Evolutionary conservation across 805 yeast species (phyloP).

Genomic region (Candida mattraensis): DNA sequence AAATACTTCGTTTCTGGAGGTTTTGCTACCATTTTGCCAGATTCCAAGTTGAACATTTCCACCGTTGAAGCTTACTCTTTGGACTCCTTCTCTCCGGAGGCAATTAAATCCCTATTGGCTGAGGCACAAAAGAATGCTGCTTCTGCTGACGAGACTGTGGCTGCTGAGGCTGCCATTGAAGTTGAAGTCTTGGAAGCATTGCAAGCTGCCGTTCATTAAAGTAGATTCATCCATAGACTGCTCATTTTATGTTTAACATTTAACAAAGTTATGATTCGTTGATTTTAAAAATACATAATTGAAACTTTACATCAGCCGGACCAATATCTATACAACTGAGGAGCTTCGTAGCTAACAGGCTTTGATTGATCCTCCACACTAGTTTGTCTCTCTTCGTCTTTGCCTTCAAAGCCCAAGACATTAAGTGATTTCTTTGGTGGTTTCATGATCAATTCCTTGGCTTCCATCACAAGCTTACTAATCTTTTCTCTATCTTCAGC

Average conservation of each 20-base stretch:
- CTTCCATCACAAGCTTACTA: conserved; percentile 28
- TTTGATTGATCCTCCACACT: conserved; percentile 41
- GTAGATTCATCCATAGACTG: no score
- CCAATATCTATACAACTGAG: conserved; percentile 67
- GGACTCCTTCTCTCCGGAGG: conserved; percentile 78
- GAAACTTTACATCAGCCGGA: conserved; percentile 42
- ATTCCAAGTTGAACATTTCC: conserved; percentile 83
- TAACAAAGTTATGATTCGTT: conserved; percentile 10
- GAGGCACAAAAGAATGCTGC: conserved; percentile 92
- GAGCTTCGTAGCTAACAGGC: conserved; percentile 61
- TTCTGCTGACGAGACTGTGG: conserved; percentile 82
- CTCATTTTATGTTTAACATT: no score
- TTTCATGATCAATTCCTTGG: conserved; percentile 28
- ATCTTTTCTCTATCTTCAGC: conserved; percentile 18
- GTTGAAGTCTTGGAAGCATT: conserved; percentile 95
- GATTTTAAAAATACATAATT: conserved; percentile 16
- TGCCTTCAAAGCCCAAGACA: conserved; percentile 29
- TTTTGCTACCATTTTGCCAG: conserved; percentile 94
- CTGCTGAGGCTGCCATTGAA: conserved; percentile 94
- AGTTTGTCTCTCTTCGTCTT: conserved; percentile 20
- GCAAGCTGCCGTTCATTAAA: conserved; percentile 56
- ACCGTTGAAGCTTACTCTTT: conserved; percentile 95
- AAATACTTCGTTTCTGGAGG: conserved; percentile 95
- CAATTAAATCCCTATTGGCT: conserved; percentile 75
- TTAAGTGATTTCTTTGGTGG: conserved; percentile 35